Percentiles rank a stretch among this genome's conserved stretches.
phyloP scores from a whole-genome alignment of 2,329 filamentous ascomycete genomes.

The Colletotrichum sojae region DNA sequence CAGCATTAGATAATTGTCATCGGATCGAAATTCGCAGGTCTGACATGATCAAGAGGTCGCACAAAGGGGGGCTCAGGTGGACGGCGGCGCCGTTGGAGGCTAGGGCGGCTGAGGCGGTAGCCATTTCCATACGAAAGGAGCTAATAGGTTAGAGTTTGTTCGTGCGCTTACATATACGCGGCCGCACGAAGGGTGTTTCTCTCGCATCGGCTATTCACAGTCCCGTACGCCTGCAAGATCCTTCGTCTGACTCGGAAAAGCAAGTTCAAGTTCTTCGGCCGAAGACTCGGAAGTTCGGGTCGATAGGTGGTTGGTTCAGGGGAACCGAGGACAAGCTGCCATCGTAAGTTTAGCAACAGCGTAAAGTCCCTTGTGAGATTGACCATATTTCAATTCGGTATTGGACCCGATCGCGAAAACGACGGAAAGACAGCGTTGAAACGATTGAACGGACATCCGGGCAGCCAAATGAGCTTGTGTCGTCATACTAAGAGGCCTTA shows the following conservation, averaged over 20 bases:
- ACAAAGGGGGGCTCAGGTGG: conserved; percentile 6
- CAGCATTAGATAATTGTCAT: neutral
- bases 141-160: conserved; percentile 21
- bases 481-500: neutral
- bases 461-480: neutral
- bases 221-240: conserved; percentile 4
- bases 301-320: neutral
- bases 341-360: neutral
- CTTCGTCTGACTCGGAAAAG: conserved; percentile 16
- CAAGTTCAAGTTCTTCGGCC: neutral
- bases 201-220: neutral
- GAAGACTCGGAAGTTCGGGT: neutral
- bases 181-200: neutral
- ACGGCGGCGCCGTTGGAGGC: conserved; percentile 1
- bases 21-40: conserved; percentile 1
- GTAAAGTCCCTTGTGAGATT: neutral
- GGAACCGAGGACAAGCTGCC: neutral
- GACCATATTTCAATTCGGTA: neutral
- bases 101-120: conserved; percentile 23
- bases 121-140: conserved; percentile 13
- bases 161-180: conserved; percentile 22
- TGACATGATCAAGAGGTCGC: neutral
- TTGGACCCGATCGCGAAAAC: neutral
- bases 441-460: conserved; percentile 14
- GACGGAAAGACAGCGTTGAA: neutral